Conservation (phyloP, 1,284 basidiomycete genomes). For the Cutaneotrichosporon sp. region DNA sequence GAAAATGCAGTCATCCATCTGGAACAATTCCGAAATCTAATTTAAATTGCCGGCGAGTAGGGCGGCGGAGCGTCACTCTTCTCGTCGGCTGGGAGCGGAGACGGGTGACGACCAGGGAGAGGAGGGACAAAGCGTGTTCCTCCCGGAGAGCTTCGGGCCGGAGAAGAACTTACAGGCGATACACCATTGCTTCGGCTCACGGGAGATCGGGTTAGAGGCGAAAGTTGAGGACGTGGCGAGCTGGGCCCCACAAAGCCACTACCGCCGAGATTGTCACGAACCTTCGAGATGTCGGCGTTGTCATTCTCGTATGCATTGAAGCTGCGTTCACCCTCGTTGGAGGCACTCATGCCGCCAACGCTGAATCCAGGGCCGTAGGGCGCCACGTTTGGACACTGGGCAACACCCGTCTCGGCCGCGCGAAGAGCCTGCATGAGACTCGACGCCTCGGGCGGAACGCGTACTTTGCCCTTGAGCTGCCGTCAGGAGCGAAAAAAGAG, state of each 20-base stretch:
- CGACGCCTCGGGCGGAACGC: not conserved
- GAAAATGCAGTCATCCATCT: too few species aligned
- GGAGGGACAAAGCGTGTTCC: not conserved
- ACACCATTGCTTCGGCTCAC: not conserved
- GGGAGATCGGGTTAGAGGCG: not conserved
- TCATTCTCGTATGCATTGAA: not conserved
- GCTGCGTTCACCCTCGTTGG: not conserved
- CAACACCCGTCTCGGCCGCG: conserved; percentile 8
- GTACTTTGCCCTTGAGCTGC: conserved; percentile 9
- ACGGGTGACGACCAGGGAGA: not conserved
- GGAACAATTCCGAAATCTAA: too few species aligned
- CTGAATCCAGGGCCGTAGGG: conserved; percentile 1
- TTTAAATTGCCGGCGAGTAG: not conserved
- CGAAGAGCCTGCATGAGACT: conserved; percentile 8
- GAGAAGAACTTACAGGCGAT: not conserved
- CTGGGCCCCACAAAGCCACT: not conserved
- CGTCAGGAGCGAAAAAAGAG: not conserved
- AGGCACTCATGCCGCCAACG: not conserved
- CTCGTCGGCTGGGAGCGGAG: not conserved
- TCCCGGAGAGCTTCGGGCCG: not conserved
- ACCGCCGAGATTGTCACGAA: not conserved
- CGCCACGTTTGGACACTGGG: conserved; percentile 8
- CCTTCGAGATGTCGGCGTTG: not conserved
- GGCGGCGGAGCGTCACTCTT: not conserved
- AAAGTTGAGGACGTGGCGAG: not conserved